Evolutionary conservation across 108 stramenopile genomes (phyloP).

Genomic region (Cyclotella sp.): DNA sequence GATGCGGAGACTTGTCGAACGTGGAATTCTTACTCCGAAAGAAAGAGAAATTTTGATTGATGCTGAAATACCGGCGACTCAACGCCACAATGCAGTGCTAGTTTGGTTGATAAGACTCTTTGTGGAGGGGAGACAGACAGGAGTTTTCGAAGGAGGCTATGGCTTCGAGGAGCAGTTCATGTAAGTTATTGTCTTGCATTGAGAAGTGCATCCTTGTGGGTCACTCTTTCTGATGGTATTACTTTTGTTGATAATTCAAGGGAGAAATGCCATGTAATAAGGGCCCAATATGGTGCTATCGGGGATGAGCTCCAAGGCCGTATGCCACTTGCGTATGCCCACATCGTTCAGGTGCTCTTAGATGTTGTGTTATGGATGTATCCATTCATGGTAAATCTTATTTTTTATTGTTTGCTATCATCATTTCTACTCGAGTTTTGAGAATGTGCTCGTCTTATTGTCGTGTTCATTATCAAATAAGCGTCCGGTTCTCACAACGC

Average conservation of each 20-base stretch:
- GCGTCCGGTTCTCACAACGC: no score
- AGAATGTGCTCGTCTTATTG: no score
- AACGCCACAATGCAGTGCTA: conserved; percentile 87
- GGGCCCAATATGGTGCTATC: conserved; percentile 86
- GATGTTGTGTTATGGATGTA: conserved; percentile 91
- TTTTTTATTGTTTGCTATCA: no score
- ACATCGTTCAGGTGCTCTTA: conserved; percentile 89
- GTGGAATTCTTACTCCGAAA: conserved; percentile 80
- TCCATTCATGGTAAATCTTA: conserved; percentile 61
- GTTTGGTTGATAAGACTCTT: conserved; percentile 87
- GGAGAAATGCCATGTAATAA: conserved; percentile 88
- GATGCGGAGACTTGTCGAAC: conserved; percentile 85
- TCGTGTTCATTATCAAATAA: no score
- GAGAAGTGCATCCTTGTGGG: background rate
- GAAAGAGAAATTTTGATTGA: conserved; percentile 77
- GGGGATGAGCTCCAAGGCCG: conserved; percentile 86
- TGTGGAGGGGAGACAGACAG: conserved; percentile 76
- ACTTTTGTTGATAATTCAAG: background rate
- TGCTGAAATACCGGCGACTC: conserved; percentile 82
- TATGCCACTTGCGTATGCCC: conserved; percentile 94
- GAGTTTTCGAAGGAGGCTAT: conserved; percentile 79
- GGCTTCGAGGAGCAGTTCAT: conserved; percentile 87
- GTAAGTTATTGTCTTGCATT: background rate
- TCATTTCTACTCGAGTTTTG: no score
- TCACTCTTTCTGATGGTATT: background rate